Evolutionary conservation across 2,329 filamentous ascomycete genomes (phyloP).

Genomic region (Penicillium sp.): DNA sequence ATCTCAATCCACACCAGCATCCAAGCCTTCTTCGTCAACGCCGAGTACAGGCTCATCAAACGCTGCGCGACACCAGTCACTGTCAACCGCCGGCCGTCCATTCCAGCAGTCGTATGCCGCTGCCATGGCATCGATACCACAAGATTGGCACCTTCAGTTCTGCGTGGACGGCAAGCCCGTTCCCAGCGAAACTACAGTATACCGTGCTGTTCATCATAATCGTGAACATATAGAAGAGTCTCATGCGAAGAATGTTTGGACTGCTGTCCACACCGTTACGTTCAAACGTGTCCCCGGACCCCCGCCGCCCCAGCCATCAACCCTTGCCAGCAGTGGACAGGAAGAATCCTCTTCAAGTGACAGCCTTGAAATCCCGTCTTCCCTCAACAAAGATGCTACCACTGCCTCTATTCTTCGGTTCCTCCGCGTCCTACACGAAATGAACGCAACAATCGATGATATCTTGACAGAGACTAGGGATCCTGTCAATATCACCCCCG

Average conservation of each 20-base stretch:
- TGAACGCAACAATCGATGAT: constrained; percentile 93
- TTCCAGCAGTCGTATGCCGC: constrained; percentile 79
- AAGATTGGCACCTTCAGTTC: constrained; percentile 98
- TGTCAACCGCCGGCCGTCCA: constrained; percentile 61
- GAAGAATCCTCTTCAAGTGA: constrained; percentile 56
- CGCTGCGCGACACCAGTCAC: constrained; percentile 42
- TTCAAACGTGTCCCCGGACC: constrained; percentile 86
- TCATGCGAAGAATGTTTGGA: constrained; percentile 81
- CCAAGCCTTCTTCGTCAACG: constrained; percentile 46
- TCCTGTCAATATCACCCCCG: constrained; percentile 71
- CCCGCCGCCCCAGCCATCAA: constrained; percentile 72
- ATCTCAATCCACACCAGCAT: constrained; percentile 60
- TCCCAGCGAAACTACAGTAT: constrained; percentile 91
- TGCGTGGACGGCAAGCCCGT: constrained; percentile 82
- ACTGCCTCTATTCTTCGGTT: constrained; percentile 86
- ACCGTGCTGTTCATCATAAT: constrained; percentile 84
- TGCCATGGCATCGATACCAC: constrained; percentile 76
- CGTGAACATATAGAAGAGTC: constrained; percentile 66
- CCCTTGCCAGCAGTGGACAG: constrained; percentile 60
- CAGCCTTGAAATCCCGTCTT: constrained; percentile 70
- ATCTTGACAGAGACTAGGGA: constrained; percentile 79
- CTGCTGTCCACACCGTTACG: constrained; percentile 85
- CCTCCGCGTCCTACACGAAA: constrained; percentile 85
- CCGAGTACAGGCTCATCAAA: constrained; percentile 27
- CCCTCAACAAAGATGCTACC: constrained; percentile 79